Base-by-base conservation (phyloP, 2,329 filamentous ascomycete genomes). In the Colletotrichum cuscutae region DNA sequence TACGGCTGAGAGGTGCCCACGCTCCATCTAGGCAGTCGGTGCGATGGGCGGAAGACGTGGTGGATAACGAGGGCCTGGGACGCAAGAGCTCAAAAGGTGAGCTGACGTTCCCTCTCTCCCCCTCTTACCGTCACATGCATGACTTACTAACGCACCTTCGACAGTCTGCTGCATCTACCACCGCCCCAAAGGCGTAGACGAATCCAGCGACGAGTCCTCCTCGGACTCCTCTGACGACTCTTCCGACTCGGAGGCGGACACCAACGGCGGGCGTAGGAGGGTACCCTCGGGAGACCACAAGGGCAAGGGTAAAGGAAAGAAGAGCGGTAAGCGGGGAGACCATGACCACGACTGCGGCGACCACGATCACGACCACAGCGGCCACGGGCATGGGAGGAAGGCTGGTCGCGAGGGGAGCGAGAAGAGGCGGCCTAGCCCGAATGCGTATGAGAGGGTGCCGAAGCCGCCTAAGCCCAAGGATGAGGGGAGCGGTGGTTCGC, bases 141-240 rank as follows among this genome's bases (percentile, higher is more conserved):
- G 26, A 26, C 26, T 26, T 26, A 26, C 26, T 26, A 26, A 26
- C 26, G 3, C 26, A 26, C 4, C 26, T 26, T 26, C 1, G 26
- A 26, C 26, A 26, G 26, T 98, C n/a, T 99, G 97, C 88, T 99
- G 97, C 82, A 99, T 99, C 82, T 99, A 98, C 84, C 96, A 98
- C 85, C 93, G 93, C 73, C 92, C 95, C 7, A 93, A 93, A 76
- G 90, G 88, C 12, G 91, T 95, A 4, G 95, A 93, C 80, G 96
- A 98, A 81, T 97, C 94, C 37, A 95, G 92, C 76, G 90, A 91
- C 76, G 90, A 92, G 63, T 90, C 89, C 3, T 90, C 86, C 0
- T 89, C 86, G 15, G 88, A 87, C 26, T 91, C 90, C 15, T 88
- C 87, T 58, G 88, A 86, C 5, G 85, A 83, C 8, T 86, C 83